These are phyloP conservation scores for Acacia pycnantha DNA, from an alignment of 331 rosid species.

Conservation along the genomic window DNA sequence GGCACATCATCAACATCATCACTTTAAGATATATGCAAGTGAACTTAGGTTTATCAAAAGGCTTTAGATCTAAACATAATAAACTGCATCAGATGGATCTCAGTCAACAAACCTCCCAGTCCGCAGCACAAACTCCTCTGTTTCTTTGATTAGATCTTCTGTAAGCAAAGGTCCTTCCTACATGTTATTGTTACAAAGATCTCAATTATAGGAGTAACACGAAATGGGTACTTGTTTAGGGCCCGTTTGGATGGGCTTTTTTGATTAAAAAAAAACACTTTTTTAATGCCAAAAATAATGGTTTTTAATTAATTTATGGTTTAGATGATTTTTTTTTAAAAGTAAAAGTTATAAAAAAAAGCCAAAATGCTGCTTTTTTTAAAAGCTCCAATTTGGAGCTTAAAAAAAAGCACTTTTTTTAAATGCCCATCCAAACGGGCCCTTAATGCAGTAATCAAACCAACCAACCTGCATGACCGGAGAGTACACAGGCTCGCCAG, in stretches of 20 bases:
- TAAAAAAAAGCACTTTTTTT: too few species aligned
- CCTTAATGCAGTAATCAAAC: slow-evolving; percentile 33
- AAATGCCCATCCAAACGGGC: too few species aligned
- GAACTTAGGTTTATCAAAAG: not conserved
- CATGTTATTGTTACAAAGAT: slow-evolving; percentile 37
- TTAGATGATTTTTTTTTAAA: too few species aligned
- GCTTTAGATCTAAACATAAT: slow-evolving; percentile 22
- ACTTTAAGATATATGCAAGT: slow-evolving; percentile 15
- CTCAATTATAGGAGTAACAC: slow-evolving; percentile 27
- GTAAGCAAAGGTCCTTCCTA: slow-evolving; percentile 98
- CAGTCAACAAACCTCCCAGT: slow-evolving; percentile 83
- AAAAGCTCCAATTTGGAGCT: too few species aligned
- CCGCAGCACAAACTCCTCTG: slow-evolving; percentile 94
- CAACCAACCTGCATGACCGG: slow-evolving; percentile 86
- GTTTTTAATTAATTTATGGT: too few species aligned
- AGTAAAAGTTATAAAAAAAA: too few species aligned
- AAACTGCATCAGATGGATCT: slow-evolving; percentile 7
- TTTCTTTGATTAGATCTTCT: slow-evolving; percentile 93
- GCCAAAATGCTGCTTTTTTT: too few species aligned
- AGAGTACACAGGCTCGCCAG: slow-evolving; percentile 91
- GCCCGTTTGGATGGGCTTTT: too few species aligned
- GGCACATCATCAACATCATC: not conserved
- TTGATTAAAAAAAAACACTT: too few species aligned
- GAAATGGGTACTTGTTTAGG: slow-evolving; percentile 2
- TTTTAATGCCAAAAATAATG: too few species aligned